Percentiles rank a stretch among this genome's conserved stretches.
These are phyloP conservation scores for Selenicereus undatus DNA, from an alignment of 148 eudicot species.

Conservation along the genomic window DNA sequence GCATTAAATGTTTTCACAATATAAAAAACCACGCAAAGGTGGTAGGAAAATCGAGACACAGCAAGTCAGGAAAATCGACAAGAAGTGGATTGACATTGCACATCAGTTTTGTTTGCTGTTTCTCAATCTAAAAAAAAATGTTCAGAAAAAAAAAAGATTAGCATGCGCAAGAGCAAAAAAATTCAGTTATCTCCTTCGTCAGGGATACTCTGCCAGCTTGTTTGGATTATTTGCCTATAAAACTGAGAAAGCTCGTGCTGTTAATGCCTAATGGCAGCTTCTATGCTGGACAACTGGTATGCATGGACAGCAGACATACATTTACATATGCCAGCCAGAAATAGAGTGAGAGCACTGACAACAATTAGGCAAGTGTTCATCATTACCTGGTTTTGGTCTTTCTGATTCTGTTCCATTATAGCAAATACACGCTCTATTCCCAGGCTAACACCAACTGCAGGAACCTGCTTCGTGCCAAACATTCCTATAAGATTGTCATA, in stretches of 20 bases:
- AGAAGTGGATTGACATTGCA: too few relatives aligned
- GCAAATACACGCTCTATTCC: conserved; percentile 97
- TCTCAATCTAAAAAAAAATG: too few relatives aligned
- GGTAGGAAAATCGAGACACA: neutral
- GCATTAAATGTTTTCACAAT: neutral
- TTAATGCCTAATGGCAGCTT: too few relatives aligned
- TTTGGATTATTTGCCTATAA: neutral
- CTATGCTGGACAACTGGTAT: too few relatives aligned
- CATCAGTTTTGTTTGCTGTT: too few relatives aligned
- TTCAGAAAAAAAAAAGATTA: too few relatives aligned
- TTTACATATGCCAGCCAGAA: too few relatives aligned
- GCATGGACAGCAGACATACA: too few relatives aligned
- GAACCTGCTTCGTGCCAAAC: conserved; percentile 91
- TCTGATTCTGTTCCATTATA: conserved; percentile 88
- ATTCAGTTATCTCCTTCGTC: neutral
- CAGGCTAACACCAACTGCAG: conserved; percentile 90
- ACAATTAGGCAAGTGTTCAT: too few relatives aligned
- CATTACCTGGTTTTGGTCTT: conserved; percentile 71
- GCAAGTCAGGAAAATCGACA: too few relatives aligned
- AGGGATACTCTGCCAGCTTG: neutral
- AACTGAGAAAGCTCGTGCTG: neutral
- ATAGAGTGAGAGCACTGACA: too few relatives aligned
- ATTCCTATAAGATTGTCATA: conserved; percentile 90
- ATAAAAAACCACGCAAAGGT: neutral
- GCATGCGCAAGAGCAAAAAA: too few relatives aligned